Conservation (phyloP, 192 early-diverging fungal species). For the Haplosporangium gracile region DNA sequence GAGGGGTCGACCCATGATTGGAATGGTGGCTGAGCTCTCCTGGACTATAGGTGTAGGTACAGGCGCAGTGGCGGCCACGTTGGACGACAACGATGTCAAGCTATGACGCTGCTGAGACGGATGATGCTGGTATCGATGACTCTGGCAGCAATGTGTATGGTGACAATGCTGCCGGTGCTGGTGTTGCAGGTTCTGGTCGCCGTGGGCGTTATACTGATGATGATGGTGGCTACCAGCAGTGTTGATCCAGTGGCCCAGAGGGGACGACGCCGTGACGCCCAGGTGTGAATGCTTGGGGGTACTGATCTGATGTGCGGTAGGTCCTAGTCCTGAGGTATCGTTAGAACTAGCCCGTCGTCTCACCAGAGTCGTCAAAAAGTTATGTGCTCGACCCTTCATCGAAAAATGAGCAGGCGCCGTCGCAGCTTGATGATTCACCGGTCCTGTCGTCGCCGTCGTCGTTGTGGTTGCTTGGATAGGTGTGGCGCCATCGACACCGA, state of each 20-base stretch:
- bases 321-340: conserved; percentile 26
- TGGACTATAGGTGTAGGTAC: neutral
- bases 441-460: neutral
- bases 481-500: neutral
- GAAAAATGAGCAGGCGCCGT: conserved; percentile 15
- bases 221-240: neutral
- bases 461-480: neutral
- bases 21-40: neutral
- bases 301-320: conserved; percentile 1
- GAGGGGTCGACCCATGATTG: neutral
- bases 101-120: neutral
- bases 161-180: neutral
- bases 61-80: neutral
- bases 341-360: conserved; percentile 39
- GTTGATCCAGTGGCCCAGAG: conserved; percentile 19
- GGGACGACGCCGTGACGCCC: neutral
- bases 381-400: conserved; percentile 48
- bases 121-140: neutral
- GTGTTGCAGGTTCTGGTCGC: neutral
- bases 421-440: neutral
- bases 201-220: neutral
- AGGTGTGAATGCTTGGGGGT: conserved; percentile 8
- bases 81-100: neutral
- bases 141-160: neutral
- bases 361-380: conserved; percentile 44